A percentile compares a stretch with the other conserved stretches of the same genome.
Evolutionary conservation across 163 green algal genomes (phyloP).

Genomic region (Trebouxia gelatinosa): DNA sequence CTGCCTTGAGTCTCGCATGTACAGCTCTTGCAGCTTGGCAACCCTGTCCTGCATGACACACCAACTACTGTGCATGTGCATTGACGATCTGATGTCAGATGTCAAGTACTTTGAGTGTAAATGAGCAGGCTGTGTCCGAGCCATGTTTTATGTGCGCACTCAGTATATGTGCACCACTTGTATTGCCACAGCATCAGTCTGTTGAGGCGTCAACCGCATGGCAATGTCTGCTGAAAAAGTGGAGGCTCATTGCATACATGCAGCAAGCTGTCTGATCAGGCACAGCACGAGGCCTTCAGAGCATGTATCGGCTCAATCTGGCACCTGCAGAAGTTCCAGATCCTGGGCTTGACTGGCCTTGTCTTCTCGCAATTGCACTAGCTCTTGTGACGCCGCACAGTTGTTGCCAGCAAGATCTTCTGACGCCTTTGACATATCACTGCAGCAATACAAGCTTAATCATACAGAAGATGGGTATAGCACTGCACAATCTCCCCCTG

Average conservation of each 20-base stretch:
- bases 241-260: no score
- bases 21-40: conserved; percentile 36
- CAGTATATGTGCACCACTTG: no score
- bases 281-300: not conserved
- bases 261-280: not conserved
- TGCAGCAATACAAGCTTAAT: not conserved
- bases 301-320: not conserved
- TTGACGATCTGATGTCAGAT: no score
- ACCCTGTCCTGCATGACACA: conserved; percentile 18
- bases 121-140: no score
- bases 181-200: no score
- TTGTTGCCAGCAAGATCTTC: conserved; percentile 28
- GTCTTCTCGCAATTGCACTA: conserved; percentile 27
- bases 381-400: conserved; percentile 4
- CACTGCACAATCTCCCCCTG: no score
- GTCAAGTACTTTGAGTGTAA: no score
- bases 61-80: no score
- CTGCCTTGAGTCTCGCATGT: conserved; percentile 16
- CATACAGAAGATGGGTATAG: no score
- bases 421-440: conserved; percentile 26
- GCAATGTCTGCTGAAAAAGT: no score
- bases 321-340: conserved; percentile 6
- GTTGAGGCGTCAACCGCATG: no score
- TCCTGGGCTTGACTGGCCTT: conserved; percentile 16
- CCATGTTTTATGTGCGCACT: no score